phyloP scores from a whole-genome alignment of 2,329 filamentous ascomycete genomes.

The Zasmidium citrigriseum region DNA sequence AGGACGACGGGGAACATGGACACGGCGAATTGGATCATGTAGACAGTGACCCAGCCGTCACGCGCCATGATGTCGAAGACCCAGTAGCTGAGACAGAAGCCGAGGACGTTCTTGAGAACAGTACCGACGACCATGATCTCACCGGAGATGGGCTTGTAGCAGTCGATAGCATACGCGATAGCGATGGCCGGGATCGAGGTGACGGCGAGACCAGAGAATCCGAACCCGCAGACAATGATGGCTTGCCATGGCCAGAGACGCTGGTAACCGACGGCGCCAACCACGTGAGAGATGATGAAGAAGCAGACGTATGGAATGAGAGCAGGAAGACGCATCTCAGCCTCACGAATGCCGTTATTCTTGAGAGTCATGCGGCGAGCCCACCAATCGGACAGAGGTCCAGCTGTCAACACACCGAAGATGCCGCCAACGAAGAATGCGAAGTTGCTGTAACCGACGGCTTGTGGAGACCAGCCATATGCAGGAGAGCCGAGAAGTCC shows the following conservation, averaged over 20 bases:
- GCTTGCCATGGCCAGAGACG: constrained; percentile 51
- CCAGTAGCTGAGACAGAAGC: constrained; percentile 46
- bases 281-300: constrained; percentile 49
- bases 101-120: constrained; percentile 48
- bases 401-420: constrained; percentile 50
- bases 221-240: constrained; percentile 53
- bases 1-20: constrained; percentile 41
- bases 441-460: constrained; percentile 55
- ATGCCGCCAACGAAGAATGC: constrained; percentile 45
- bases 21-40: constrained; percentile 48
- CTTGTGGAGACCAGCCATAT: constrained; percentile 46
- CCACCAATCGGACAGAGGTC: constrained; percentile 56
- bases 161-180: constrained; percentile 49
- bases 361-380: constrained; percentile 53
- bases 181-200: constrained; percentile 46
- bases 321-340: constrained; percentile 61
- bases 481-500: constrained; percentile 44
- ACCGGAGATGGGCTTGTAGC: constrained; percentile 49
- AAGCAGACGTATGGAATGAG: constrained; percentile 54
- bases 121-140: constrained; percentile 50
- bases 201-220: constrained; percentile 43
- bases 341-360: constrained; percentile 59
- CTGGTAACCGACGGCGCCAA: constrained; percentile 53
- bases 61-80: constrained; percentile 41
- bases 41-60: constrained; percentile 42